A percentile compares a stretch with the other conserved stretches of the same genome.
These are phyloP conservation scores for Leishmania tropica DNA, from an alignment of 208 protist species.

Conservation along the genomic window DNA sequence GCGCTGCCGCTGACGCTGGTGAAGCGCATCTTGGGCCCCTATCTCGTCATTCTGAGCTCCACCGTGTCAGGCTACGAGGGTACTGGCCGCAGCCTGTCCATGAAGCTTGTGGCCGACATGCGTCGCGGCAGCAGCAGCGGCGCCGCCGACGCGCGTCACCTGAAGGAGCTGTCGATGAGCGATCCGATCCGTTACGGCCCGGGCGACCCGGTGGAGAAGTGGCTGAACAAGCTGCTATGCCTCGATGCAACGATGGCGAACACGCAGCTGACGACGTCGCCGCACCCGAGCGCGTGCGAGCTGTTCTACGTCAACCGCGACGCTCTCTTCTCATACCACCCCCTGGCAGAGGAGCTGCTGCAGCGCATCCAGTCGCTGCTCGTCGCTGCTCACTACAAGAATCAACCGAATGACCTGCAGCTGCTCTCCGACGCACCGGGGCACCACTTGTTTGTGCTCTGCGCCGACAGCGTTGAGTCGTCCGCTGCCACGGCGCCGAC, in stretches of 20 bases:
- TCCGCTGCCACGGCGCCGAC: constrained; percentile 45
- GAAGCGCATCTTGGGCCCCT: constrained; percentile 96
- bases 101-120: constrained; percentile 99
- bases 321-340: constrained; percentile 99
- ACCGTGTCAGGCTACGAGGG: constrained; percentile 99
- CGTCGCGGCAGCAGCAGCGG: constrained; percentile 63
- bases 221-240: constrained; percentile 99
- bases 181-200: constrained; percentile 98
- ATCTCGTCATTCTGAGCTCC: constrained; percentile 99
- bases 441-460: constrained; percentile 99
- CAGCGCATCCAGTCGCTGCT: constrained; percentile 97
- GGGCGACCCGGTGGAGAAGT: constrained; percentile 96
- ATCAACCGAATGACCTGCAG: constrained; percentile 99
- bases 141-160: constrained; percentile 42
- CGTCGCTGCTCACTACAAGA: constrained; percentile 99
- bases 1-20: constrained; percentile 99
- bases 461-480: constrained; percentile 66
- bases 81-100: constrained; percentile 98
- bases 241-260: constrained; percentile 93
- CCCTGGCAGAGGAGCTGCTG: constrained; percentile 92
- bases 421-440: constrained; percentile 99
- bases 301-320: constrained; percentile 99
- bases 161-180: constrained; percentile 95
- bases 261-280: constrained; percentile 54
- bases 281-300: constrained; percentile 96